Percentiles rank a stretch among this genome's conserved stretches.
Conservation (phyloP, 805 yeast species). For the Saturnispora mendoncae region DNA sequence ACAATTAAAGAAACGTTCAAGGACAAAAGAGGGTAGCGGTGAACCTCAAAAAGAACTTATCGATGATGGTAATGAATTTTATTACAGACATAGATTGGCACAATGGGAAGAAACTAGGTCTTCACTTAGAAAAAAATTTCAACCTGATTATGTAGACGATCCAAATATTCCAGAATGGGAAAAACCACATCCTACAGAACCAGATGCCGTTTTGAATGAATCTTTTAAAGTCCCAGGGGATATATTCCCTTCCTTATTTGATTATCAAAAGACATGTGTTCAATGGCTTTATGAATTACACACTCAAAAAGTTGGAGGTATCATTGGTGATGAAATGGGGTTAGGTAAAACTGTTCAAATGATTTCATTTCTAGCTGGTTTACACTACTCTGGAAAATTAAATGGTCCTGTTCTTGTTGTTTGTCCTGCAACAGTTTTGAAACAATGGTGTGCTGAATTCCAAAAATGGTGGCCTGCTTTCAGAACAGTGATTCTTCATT, state of each 20-base stretch:
- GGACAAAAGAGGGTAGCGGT: not conserved
- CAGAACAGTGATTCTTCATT: constrained; percentile 75
- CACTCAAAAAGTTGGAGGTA: constrained; percentile 86
- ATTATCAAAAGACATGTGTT: constrained; percentile 92
- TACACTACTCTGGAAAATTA: constrained; percentile 71
- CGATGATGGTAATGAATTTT: constrained; percentile 77
- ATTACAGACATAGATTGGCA: constrained; percentile 51
- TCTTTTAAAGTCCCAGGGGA: constrained; percentile 82
- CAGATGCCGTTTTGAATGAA: constrained; percentile 68
- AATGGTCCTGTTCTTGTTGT: constrained; percentile 77
- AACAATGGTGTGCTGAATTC: constrained; percentile 95
- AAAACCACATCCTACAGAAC: constrained; percentile 65
- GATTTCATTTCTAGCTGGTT: constrained; percentile 81
- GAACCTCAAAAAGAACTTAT: not conserved
- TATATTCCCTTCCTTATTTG: constrained; percentile 75
- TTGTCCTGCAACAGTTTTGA: constrained; percentile 94
- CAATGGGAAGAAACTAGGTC: constrained; percentile 54
- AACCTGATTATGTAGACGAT: constrained; percentile 24
- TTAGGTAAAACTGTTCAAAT: constrained; percentile 92
- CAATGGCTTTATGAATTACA: constrained; percentile 97
- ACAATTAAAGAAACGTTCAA: constrained; percentile 4
- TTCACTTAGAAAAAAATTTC: constrained; percentile 28
- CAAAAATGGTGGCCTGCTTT: constrained; percentile 98
- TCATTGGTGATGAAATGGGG: constrained; percentile 98
- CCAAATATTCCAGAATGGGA: constrained; percentile 48